phyloP scores from a whole-genome alignment of 2,329 filamentous ascomycete species.

The Trichoderma endophyticum region DNA sequence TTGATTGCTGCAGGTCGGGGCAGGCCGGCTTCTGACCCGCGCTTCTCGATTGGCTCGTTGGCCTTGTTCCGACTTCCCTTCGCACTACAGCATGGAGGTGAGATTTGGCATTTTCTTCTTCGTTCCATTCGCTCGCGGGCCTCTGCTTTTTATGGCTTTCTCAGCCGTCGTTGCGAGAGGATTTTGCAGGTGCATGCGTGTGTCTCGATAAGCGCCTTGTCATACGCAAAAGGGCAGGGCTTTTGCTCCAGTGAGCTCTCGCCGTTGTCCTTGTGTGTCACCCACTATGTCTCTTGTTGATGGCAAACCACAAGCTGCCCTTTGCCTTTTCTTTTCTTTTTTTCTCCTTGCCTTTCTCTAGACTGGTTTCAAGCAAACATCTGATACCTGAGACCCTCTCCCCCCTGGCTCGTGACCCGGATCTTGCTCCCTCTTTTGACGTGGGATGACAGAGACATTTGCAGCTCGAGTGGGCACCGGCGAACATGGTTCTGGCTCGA shows the following conservation, averaged over 20 bases:
- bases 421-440: not conserved
- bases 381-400: not conserved
- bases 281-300: not conserved
- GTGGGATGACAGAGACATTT: conserved; percentile 7
- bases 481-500: conserved; percentile 14
- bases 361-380: not conserved
- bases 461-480: conserved; percentile 14
- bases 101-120: not conserved
- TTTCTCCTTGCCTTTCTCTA: not conserved
- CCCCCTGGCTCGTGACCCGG: conserved; percentile 3
- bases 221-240: conserved; percentile 6
- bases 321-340: not conserved
- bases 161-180: not conserved
- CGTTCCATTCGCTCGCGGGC: not conserved
- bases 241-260: conserved; percentile 11
- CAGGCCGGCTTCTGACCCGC: not conserved
- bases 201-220: conserved; percentile 16
- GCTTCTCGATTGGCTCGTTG: conserved; percentile 9
- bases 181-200: not conserved
- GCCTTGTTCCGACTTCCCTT: not conserved
- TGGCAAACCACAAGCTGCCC: not conserved
- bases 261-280: conserved; percentile 2
- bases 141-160: not conserved
- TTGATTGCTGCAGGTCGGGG: not conserved
- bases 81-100: conserved; percentile 7